These are phyloP conservation scores for Phytopythium delawarense DNA, from an alignment of 352 stramenopile species.

Conservation along the genomic window DNA sequence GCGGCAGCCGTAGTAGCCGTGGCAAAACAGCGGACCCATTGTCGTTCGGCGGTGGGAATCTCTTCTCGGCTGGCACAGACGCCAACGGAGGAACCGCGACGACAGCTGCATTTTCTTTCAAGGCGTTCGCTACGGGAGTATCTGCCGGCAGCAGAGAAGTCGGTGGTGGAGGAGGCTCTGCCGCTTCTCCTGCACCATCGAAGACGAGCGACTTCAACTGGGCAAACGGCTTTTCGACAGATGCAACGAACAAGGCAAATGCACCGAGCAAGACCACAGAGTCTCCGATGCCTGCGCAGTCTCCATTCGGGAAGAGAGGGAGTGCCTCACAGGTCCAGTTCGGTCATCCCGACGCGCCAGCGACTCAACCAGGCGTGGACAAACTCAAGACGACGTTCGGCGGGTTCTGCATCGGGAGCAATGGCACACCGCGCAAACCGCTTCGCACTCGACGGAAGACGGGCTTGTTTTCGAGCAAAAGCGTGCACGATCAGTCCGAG, in stretches of 20 bases:
- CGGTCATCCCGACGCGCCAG: slow-evolving; percentile 6
- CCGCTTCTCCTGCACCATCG: slow-evolving; percentile 16
- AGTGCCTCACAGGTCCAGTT: slow-evolving; percentile 17
- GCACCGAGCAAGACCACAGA: not conserved
- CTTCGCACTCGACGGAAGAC: slow-evolving; percentile 10
- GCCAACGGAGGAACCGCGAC: not conserved
- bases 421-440: slow-evolving; percentile 11
- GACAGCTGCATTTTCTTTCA: slow-evolving; percentile 5
- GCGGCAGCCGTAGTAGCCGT: not conserved
- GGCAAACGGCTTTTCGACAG: not conserved
- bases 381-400: slow-evolving; percentile 8
- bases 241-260: not conserved
- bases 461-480: slow-evolving; percentile 34
- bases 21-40: not conserved
- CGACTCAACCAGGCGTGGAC: not conserved
- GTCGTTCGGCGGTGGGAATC: not conserved
- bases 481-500: slow-evolving; percentile 12
- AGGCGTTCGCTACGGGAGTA: not conserved
- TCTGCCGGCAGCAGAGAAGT: not conserved
- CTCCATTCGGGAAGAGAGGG: slow-evolving; percentile 19
- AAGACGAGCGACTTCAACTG: slow-evolving; percentile 6
- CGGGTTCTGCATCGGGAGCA: slow-evolving; percentile 25
- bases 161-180: not conserved
- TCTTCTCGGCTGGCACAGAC: slow-evolving; percentile 3
- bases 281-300: slow-evolving; percentile 7